Evolutionary conservation across 768 basidiomycete genomes (phyloP), one percentile per base, ranked within the genome.

Genomic region (Amanita brunnescens): DNA sequence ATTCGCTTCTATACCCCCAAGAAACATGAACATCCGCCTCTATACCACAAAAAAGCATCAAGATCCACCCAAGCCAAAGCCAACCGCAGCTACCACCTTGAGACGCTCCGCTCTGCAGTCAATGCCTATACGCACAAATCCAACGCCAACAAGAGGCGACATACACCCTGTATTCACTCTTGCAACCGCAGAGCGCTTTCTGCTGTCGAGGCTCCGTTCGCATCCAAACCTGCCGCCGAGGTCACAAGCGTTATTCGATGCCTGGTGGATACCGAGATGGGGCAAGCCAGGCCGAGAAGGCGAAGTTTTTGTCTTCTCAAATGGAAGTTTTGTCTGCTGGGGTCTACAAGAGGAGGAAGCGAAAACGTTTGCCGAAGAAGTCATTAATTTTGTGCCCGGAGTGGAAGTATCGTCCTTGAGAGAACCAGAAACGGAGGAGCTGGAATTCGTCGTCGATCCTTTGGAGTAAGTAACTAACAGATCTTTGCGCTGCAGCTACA

Each of bases 401-500:
- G 77, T 83, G 23, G 81, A 91, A 62, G 70, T 91, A 7, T 78
- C 74, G 3, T 72, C 78, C 2, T 70, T 93, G 49, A 72, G 64
- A 23, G 85, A 85, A 47, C 70, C 79, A 14, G 92, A 93, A 70
- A 87, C 87, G 10, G 92, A 93, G 60, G 92, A 93, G 59, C 74
- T 96, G 45, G 93, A 96, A 62, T 95, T 93, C 66, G 89, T 93
- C 10, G 83, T 86, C 23, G 93, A 96, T 66, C 88, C 89, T 33
- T 84, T 73, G 48, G 91, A 94, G 92, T 95, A 69, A 62, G 80
- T 61, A 62, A 47, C 49, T 58, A 38, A 23, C 43, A 32, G 37
- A 23, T 16, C 37, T 26, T 52, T 40, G 37, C 49, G 49, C 37
- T 41, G 35, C 55, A 53, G 58, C 57, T 57, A 40, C 55, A 12